A percentile compares a stretch with the other conserved stretches of the same genome.
phyloP scores from a whole-genome alignment of 1,284 basidiomycete species.

The Malassezia dermatis region DNA sequence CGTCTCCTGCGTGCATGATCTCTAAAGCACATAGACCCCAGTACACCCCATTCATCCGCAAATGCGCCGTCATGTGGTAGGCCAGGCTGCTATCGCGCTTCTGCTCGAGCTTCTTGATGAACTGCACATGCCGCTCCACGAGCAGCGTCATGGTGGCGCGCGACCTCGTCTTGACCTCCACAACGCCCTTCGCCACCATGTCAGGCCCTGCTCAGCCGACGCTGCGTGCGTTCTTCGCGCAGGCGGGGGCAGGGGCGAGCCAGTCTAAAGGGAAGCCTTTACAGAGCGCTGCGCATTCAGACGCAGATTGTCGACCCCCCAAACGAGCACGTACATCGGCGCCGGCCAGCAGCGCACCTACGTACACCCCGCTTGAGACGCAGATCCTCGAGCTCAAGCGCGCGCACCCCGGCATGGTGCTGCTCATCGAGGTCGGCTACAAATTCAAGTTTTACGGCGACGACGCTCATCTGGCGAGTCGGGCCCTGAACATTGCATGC shows the following conservation, averaged over 20 bases:
- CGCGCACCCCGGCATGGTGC: slow-evolving; percentile 59
- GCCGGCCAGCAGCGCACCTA: not conserved
- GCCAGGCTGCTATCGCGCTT: slow-evolving; percentile 43
- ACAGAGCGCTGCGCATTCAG: not conserved
- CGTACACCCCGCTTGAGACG: slow-evolving; percentile 51
- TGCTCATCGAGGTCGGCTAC: slow-evolving; percentile 62
- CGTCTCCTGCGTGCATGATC: slow-evolving; percentile 66
- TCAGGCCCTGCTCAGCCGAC: not conserved
- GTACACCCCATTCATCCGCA: slow-evolving; percentile 90
- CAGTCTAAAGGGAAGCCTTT: not conserved
- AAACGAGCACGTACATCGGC: not conserved
- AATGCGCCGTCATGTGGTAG: slow-evolving; percentile 85
- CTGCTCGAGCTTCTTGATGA: slow-evolving; percentile 17
- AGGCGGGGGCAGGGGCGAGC: not conserved
- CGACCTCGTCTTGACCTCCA: not conserved
- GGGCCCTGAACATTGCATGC: slow-evolving; percentile 68
- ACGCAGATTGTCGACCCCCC: not conserved
- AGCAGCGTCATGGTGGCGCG: slow-evolving; percentile 8
- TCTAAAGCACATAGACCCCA: slow-evolving; percentile 85
- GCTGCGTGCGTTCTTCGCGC: not conserved
- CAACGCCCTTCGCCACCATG: not conserved
- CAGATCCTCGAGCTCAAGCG: slow-evolving; percentile 40
- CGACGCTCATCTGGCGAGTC: slow-evolving; percentile 74
- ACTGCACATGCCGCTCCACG: slow-evolving; percentile 12
- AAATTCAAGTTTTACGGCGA: slow-evolving; percentile 68